Conservation (phyloP, 345 rosid genomes). For the Diplotaxis tenuifolia region DNA sequence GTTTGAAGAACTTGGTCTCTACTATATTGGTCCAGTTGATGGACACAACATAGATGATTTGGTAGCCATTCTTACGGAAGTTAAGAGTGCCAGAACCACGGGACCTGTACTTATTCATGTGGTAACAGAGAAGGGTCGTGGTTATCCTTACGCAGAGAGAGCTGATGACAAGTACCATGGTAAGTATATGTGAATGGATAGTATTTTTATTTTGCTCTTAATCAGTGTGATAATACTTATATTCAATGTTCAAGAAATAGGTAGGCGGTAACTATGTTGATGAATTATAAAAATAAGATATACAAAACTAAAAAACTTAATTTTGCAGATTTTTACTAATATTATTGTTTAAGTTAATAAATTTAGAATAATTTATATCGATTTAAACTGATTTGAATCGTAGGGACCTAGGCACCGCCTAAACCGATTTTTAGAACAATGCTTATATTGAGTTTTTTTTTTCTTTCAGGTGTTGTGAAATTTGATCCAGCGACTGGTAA, state of each 20-base stretch:
- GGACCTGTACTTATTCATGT: conserved; percentile 97
- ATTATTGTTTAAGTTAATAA: no score
- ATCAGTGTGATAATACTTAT: neutral
- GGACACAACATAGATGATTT: conserved; percentile 94
- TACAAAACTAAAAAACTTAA: no score
- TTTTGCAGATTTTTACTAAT: no score
- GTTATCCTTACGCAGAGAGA: conserved; percentile 94
- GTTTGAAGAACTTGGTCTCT: conserved; percentile 94
- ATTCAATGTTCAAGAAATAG: no score
- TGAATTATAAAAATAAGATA: no score
- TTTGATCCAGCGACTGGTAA: no score
- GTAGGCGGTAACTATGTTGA: no score
- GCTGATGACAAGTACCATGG: conserved; percentile 98
- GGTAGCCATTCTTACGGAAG: conserved; percentile 79
- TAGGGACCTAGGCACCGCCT: no score
- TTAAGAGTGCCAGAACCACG: conserved; percentile 77
- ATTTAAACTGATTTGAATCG: no score
- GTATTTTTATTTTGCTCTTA: neutral
- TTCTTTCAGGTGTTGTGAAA: conserved; percentile 51
- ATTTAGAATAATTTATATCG: no score
- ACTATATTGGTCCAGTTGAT: conserved; percentile 96
- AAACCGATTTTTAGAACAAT: no score
- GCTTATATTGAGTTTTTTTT: neutral
- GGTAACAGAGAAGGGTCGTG: conserved; percentile 99
- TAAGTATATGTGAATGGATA: neutral